Evolutionary conservation across 257 asterid genomes (phyloP).

Genomic region (Nicotiana obtusifolia): DNA sequence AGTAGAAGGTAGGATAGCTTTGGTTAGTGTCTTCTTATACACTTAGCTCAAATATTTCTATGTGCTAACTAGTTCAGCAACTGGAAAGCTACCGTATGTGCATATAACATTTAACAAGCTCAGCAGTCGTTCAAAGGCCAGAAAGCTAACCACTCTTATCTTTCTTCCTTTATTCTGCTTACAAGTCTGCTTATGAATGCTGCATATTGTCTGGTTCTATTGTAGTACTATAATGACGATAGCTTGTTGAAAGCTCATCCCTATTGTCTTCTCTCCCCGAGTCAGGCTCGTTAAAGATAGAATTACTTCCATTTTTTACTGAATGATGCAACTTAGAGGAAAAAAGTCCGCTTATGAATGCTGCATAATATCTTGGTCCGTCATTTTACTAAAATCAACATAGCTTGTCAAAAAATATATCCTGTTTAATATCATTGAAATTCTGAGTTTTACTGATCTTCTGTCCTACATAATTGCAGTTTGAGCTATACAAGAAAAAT

Average conservation of each 20-base stretch:
- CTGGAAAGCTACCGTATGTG: neutral
- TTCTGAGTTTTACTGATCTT: neutral
- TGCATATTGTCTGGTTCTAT: neutral
- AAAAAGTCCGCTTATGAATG: neutral
- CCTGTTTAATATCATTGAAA: neutral
- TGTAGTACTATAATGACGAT: neutral
- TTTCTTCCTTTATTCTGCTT: neutral
- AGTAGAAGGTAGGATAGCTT: neutral
- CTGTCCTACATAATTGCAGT: constrained; percentile 6
- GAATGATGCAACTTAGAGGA: neutral
- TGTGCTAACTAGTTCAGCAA: neutral
- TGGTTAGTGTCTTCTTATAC: neutral
- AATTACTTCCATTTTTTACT: neutral
- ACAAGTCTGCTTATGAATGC: neutral
- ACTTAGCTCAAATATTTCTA: neutral
- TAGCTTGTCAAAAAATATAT: neutral
- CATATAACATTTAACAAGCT: neutral
- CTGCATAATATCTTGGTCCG: neutral
- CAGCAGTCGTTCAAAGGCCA: neutral
- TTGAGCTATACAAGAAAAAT: constrained; percentile 6
- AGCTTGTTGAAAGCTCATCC: neutral
- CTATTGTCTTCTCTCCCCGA: neutral
- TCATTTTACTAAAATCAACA: neutral
- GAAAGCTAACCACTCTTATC: neutral
- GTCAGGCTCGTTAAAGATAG: neutral